Evolutionary conservation across 768 basidiomycete genomes (phyloP).

Genomic region (Lactarius pseudohatsudake): DNA sequence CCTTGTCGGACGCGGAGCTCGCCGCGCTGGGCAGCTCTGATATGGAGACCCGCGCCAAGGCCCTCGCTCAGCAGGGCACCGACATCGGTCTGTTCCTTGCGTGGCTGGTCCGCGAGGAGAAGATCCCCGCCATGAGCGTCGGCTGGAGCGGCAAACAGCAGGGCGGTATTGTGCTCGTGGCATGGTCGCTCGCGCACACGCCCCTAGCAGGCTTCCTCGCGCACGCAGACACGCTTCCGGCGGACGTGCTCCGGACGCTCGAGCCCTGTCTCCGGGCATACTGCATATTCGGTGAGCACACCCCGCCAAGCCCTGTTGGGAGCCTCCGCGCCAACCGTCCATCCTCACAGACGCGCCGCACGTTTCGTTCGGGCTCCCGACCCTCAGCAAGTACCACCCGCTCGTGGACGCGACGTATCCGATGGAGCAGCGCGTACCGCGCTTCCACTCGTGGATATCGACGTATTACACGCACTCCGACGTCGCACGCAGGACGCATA

Average conservation of each 20-base stretch:
- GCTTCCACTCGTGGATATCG: slow-evolving; percentile 28
- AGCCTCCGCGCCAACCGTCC: neutral
- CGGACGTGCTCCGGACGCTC: slow-evolving; percentile 11
- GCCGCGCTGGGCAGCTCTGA: slow-evolving; percentile 24
- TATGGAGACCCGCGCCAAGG: slow-evolving; percentile 16
- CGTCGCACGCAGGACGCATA: slow-evolving; percentile 8
- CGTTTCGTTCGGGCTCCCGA: slow-evolving; percentile 22
- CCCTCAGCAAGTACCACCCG: slow-evolving; percentile 23
- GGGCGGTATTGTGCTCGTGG: slow-evolving; percentile 27
- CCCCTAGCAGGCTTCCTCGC: slow-evolving; percentile 24
- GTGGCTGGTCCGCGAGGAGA: slow-evolving; percentile 24
- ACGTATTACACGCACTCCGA: slow-evolving; percentile 27
- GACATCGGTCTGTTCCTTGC: slow-evolving; percentile 27
- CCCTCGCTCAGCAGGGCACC: slow-evolving; percentile 20
- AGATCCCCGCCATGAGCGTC: slow-evolving; percentile 13
- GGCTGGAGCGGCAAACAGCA: slow-evolving; percentile 8
- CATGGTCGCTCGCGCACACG: slow-evolving; percentile 29
- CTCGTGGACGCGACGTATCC: slow-evolving; percentile 20
- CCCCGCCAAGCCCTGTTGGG: neutral
- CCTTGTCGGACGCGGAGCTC: slow-evolving; percentile 29
- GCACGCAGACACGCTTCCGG: slow-evolving; percentile 20
- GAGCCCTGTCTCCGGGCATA: slow-evolving; percentile 25
- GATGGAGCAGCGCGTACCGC: slow-evolving; percentile 21
- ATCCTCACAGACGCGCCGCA: slow-evolving; percentile 17
- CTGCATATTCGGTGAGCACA: slow-evolving; percentile 26